Evolutionary conservation across 1,284 basidiomycete genomes (phyloP), one percentile per base, ranked within the genome.

Genomic region (Ceratobasidium sp.): DNA sequence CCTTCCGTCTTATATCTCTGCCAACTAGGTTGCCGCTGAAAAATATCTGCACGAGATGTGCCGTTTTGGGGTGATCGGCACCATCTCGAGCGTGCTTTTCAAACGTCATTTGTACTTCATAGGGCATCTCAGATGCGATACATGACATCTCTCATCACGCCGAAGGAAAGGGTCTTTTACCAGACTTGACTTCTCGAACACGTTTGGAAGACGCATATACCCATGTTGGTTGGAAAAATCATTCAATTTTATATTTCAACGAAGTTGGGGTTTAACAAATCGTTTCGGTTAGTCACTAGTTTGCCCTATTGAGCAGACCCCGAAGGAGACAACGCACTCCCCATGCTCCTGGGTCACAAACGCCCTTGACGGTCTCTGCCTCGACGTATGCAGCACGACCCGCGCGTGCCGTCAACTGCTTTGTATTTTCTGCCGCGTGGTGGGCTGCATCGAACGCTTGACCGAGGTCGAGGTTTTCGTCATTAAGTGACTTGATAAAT

Each of bases 301-400:
- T 34, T 2, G 32, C 30, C n/a, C 28, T 41, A 18, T 58, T 43
- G 46, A 67, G 34, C 50, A 67, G 32, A 18, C 64, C 64, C 50
- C 28, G 48, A n/a, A 67, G 34, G n/a, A 67, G 50, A 30, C 64
- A 67, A 3, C 50, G 46, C 32, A 75, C 70, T 2, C 74, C 73
- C 70, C 74, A 75, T 9, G 74, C 73, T 34, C 95, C 95, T 0
- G 95, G 94, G 81, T 97, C 96, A 0, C 94, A 86, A 14, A 96
- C 85, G 58, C 84, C 84, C 79, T 85, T 88, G 72, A 96, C 81
- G 75, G 87, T 84, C 60, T 89, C 87, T 59, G 89, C 87, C 76
- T 91, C 92, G 52, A 97, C 89, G 80, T 97, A 97, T 0, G 93
- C 93, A 75, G 93, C 95, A 76, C 96, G 83, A 0, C 96, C 96